Conservation (phyloP, 129 eudicot species). For the Rutidosis leptorrhynchoides region DNA sequence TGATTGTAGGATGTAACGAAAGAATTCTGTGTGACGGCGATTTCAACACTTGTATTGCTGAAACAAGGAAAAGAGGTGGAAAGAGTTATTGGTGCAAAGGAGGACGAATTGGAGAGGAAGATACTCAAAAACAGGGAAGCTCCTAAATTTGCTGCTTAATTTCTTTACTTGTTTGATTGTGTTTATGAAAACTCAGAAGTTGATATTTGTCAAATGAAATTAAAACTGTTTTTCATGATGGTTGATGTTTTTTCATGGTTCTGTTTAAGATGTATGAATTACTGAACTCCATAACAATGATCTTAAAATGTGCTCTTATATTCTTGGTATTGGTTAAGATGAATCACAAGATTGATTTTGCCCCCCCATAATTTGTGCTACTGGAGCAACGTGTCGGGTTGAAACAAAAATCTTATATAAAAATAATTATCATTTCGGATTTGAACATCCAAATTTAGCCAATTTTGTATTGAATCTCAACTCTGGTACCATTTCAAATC, state of each 20-base stretch:
- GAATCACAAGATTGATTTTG: neutral
- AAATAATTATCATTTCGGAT: constrained; percentile 6
- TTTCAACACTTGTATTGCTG: constrained; percentile 74
- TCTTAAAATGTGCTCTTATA: neutral
- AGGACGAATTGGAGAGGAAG: constrained; percentile 72
- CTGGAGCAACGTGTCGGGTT: constrained; percentile 21
- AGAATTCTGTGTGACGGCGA: constrained; percentile 69
- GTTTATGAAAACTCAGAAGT: neutral
- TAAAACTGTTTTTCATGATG: constrained; percentile 8
- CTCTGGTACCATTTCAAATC: constrained; percentile 25
- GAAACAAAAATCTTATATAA: neutral
- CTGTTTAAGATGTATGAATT: neutral
- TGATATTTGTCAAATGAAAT: neutral
- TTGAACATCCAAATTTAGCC: neutral
- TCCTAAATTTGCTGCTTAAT: constrained; percentile 75
- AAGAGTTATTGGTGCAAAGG: constrained; percentile 75
- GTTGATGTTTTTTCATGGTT: constrained; percentile 2
- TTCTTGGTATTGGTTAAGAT: neutral
- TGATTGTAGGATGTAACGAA: constrained; percentile 63
- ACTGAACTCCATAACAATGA: neutral
- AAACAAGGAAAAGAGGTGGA: constrained; percentile 84
- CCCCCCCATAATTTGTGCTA: constrained; percentile 7
- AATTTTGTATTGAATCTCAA: constrained; percentile 20
- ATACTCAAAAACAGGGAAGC: constrained; percentile 55
- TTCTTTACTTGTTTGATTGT: constrained; percentile 12